Conservation (phyloP, 2,329 filamentous ascomycete species). For the Paracoccidioides lutzii region DNA sequence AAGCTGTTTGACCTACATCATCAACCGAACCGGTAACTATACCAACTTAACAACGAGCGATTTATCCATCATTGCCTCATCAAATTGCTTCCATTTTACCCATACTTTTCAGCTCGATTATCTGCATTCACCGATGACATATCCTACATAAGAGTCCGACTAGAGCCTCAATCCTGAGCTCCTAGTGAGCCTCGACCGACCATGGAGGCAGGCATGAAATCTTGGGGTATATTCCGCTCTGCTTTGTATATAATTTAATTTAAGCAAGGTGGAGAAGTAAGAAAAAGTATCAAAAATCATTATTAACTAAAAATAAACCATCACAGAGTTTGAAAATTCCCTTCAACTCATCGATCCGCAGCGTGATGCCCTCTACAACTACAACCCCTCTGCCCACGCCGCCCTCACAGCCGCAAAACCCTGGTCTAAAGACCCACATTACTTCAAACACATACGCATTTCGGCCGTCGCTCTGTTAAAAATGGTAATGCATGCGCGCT, state of each 20-base stretch:
- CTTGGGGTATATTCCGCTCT: slow-evolving; percentile 41
- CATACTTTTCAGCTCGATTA: not conserved
- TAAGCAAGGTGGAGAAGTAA: too few relatives aligned
- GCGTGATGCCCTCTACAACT: slow-evolving; percentile 84
- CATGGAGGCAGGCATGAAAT: slow-evolving; percentile 47
- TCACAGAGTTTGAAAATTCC: slow-evolving; percentile 72
- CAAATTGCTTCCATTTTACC: not conserved
- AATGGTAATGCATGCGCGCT: slow-evolving; percentile 99
- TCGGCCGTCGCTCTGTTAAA: slow-evolving; percentile 89
- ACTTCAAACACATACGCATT: slow-evolving; percentile 91
- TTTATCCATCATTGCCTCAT: too few relatives aligned
- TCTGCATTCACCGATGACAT: not conserved
- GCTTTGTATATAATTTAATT: too few relatives aligned
- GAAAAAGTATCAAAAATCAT: not conserved
- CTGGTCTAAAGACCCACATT: slow-evolving; percentile 65
- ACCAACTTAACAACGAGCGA: not conserved
- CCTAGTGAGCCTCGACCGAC: slow-evolving; percentile 9
- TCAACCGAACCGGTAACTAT: slow-evolving; percentile 8
- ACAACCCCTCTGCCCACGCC: slow-evolving; percentile 57
- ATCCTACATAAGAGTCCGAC: too few relatives aligned
- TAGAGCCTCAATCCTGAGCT: not conserved
- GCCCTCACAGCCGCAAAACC: slow-evolving; percentile 51
- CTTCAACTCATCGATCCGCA: slow-evolving; percentile 70
- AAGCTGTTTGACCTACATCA: not conserved
- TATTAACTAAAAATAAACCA: not conserved